A percentile compares a stretch with the other conserved stretches of the same genome.
These are phyloP conservation scores for Kwoniella sp. DNA, from an alignment of 768 basidiomycete species.

Conservation along the genomic window DNA sequence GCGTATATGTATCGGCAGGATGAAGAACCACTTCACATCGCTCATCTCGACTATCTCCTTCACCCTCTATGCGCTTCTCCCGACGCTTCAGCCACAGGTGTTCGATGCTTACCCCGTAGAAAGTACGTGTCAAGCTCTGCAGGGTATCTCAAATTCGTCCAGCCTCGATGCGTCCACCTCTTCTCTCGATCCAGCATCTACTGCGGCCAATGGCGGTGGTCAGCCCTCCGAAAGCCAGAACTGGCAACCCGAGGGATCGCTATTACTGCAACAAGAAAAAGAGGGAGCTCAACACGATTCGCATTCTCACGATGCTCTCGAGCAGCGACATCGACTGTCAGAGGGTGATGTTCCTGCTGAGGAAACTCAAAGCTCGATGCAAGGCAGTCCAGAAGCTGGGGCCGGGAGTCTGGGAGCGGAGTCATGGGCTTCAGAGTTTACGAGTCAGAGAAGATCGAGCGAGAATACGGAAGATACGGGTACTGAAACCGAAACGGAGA, in stretches of 20 bases:
- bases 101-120: constrained; percentile 47
- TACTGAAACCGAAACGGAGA: constrained; percentile 12
- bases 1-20: constrained; percentile 19
- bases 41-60: constrained; percentile 53
- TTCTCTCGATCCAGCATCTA: background rate
- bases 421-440: constrained; percentile 47
- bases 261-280: background rate
- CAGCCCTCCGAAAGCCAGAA: background rate
- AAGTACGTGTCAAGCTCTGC: constrained; percentile 41
- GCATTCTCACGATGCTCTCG: background rate
- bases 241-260: background rate
- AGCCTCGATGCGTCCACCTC: constrained; percentile 1
- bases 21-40: constrained; percentile 51
- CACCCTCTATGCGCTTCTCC: constrained; percentile 54
- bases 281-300: background rate
- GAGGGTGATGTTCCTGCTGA: background rate
- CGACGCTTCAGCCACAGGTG: constrained; percentile 49
- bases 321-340: background rate
- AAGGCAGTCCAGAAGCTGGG: background rate
- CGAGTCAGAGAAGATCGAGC: constrained; percentile 12
- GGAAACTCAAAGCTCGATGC: background rate
- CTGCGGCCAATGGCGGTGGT: background rate
- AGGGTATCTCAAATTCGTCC: constrained; percentile 20
- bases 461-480: constrained; percentile 2
- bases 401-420: background rate